Conservation (phyloP, 2,329 filamentous ascomycete species). For the Berkeleyomyces basicola region DNA sequence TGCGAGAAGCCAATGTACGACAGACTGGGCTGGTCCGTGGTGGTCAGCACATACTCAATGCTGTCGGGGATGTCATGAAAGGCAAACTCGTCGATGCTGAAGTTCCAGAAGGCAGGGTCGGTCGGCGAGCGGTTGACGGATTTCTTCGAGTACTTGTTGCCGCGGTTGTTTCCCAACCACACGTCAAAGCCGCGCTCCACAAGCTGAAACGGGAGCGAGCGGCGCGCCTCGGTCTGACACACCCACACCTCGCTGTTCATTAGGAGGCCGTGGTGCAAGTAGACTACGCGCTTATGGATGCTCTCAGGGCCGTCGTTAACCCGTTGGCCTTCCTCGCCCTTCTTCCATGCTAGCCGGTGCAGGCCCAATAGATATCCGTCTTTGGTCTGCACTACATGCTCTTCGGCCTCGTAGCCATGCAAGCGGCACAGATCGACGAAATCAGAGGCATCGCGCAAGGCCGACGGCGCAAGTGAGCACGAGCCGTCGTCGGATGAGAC, state of each 20-base stretch:
- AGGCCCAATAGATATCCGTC: constrained; percentile 88
- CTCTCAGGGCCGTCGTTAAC: constrained; percentile 58
- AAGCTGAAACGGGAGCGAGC: constrained; percentile 74
- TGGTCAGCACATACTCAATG: constrained; percentile 77
- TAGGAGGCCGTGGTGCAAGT: constrained; percentile 85
- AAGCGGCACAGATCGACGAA: constrained; percentile 88
- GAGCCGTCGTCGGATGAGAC: constrained; percentile 15
- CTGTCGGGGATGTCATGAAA: constrained; percentile 94
- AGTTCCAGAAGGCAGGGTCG: constrained; percentile 77
- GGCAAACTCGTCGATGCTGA: constrained; percentile 96
- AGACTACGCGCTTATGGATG: constrained; percentile 69
- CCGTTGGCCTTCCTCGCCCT: constrained; percentile 60
- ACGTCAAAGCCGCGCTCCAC: constrained; percentile 90
- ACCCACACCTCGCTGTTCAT: constrained; percentile 99
- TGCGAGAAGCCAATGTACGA: constrained; percentile 97
- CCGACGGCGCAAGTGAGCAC: constrained; percentile 43
- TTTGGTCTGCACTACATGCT: constrained; percentile 86
- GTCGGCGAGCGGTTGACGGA: constrained; percentile 60
- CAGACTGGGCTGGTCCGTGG: constrained; percentile 65
- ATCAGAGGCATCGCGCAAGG: constrained; percentile 72
- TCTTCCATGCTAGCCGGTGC: constrained; percentile 70
- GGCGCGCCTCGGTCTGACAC: constrained; percentile 69
- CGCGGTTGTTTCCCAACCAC: constrained; percentile 94
- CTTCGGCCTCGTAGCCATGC: constrained; percentile 85
- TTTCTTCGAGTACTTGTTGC: constrained; percentile 99